A percentile compares a stretch with the other conserved stretches of the same genome.
These are phyloP conservation scores for Mrakiaceae sp. DNA, from an alignment of 1,284 basidiomycete species.

Conservation along the genomic window DNA sequence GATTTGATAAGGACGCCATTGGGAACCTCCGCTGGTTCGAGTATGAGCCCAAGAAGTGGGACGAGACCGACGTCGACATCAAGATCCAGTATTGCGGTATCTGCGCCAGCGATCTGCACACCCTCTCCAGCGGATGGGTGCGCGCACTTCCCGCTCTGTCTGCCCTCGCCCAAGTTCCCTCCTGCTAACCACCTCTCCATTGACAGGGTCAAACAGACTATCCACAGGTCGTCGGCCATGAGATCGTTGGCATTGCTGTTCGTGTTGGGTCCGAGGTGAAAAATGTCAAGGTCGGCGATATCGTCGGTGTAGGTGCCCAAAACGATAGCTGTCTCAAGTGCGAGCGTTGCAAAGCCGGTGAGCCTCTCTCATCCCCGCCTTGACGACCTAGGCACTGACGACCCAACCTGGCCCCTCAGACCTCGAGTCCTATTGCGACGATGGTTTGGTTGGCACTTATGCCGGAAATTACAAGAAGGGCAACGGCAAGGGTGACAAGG, in stretches of 20 bases:
- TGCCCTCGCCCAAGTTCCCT: background rate
- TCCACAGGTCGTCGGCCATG: slow-evolving; percentile 37
- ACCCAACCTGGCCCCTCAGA: slow-evolving; percentile 21
- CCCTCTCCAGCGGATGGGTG: background rate
- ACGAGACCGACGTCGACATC: slow-evolving; percentile 34
- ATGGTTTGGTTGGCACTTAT: slow-evolving; percentile 31
- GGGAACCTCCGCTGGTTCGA: slow-evolving; percentile 32
- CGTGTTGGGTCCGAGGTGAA: slow-evolving; percentile 46
- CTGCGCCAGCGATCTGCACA: slow-evolving; percentile 24
- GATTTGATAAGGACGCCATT: slow-evolving; percentile 26
- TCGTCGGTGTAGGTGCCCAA: slow-evolving; percentile 56
- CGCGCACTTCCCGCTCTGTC: too few species aligned
- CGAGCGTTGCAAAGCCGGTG: background rate
- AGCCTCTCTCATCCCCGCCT: background rate
- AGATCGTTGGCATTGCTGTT: slow-evolving; percentile 50
- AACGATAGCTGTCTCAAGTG: slow-evolving; percentile 45
- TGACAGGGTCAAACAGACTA: background rate
- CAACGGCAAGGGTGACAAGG: background rate
- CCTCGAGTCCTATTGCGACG: slow-evolving; percentile 35
- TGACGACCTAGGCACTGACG: slow-evolving; percentile 30
- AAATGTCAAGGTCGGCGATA: slow-evolving; percentile 49
- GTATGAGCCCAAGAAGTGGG: slow-evolving; percentile 32
- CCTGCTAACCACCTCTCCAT: background rate
- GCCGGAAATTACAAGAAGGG: slow-evolving; percentile 38
- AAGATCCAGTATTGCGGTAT: slow-evolving; percentile 29